Evolutionary conservation across 495 filamentous ascomycete genomes (phyloP).

Genomic region (Cercophora newfieldiana): DNA sequence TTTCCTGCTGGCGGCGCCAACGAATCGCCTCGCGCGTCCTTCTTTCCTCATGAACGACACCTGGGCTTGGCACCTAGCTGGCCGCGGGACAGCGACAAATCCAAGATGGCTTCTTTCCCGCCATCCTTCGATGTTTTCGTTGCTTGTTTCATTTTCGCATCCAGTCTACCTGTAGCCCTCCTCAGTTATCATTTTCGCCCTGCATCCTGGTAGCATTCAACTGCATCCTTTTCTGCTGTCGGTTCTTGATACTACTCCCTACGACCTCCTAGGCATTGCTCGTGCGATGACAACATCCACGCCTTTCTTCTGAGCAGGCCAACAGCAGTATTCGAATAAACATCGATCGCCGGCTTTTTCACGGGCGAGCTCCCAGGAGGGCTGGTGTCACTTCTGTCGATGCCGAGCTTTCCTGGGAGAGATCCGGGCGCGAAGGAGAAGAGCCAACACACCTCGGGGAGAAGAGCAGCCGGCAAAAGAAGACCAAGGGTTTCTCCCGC

Average conservation of each 20-base stretch:
- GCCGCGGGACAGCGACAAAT: background rate
- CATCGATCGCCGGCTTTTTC: no score
- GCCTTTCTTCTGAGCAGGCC: no score
- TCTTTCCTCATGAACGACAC: background rate
- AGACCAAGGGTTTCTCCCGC: background rate
- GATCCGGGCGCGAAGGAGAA: no score
- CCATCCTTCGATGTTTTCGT: background rate
- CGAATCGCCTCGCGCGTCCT: background rate
- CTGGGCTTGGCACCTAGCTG: background rate
- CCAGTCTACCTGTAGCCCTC: background rate
- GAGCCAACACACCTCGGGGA: background rate
- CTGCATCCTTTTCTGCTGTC: background rate
- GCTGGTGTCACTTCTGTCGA: no score
- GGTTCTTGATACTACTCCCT: background rate
- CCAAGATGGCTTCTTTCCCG: conserved; percentile 3
- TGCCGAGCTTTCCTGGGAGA: no score
- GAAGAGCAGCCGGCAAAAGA: background rate
- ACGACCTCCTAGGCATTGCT: background rate
- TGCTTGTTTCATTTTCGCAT: background rate
- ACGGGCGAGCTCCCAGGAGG: no score
- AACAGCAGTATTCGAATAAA: no score
- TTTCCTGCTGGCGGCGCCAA: background rate
- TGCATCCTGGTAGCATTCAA: no score
- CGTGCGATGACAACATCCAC: background rate
- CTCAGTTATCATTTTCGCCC: no score